Base-by-base conservation (phyloP, 2,329 filamentous ascomycete genomes). In the Phymatotrichopsis omnivora region DNA sequence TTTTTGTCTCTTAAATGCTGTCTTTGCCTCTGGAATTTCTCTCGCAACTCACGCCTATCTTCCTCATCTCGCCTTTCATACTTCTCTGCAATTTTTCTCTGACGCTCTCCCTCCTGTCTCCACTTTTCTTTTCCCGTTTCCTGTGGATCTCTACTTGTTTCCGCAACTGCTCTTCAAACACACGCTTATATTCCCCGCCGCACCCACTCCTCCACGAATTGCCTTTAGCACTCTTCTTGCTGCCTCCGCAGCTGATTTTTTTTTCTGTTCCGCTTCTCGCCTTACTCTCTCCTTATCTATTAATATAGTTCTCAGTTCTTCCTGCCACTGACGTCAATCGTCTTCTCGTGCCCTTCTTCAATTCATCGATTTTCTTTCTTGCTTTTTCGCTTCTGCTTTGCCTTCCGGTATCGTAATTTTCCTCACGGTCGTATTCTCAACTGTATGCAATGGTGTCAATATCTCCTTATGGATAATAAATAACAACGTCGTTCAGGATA, bases 381-480 rank as follows among this genome's bases (percentile, higher is more conserved):
- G 17, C 38, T 31, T 17, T 28, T 32, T 20, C 31, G 24, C 27
- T 23, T 47, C 44, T n/a, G 22, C 32, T 17, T 29, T 25, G 8
- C 37, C 47, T 14, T 41, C 47, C 10, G 47, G 31, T 27, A 46
- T 49, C 12, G 42, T 23, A 19, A 17, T 24, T 12, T 12, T 30
- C 4, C 47, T 42, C n/a, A 42, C 47, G 14, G 36, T 49, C 8
- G 47, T 49, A 7, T 16, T 23, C 10, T 45, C 42, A 28, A 45
- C 31, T 1, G 31, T 42, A 17, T 46, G 42, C 10, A 37, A 37
- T 10, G 44, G 44, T n/a, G 7, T 38, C 7, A 35, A 14, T 42
- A 49, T 41, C 43, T 49, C 47, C 5, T 24, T 5, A 12, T 49
- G 42, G 10, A 41, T 42, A 5, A 36, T 24, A 12, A 49, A 28